Conservation (phyloP, 768 basidiomycete species). For the Russula compacta region DNA sequence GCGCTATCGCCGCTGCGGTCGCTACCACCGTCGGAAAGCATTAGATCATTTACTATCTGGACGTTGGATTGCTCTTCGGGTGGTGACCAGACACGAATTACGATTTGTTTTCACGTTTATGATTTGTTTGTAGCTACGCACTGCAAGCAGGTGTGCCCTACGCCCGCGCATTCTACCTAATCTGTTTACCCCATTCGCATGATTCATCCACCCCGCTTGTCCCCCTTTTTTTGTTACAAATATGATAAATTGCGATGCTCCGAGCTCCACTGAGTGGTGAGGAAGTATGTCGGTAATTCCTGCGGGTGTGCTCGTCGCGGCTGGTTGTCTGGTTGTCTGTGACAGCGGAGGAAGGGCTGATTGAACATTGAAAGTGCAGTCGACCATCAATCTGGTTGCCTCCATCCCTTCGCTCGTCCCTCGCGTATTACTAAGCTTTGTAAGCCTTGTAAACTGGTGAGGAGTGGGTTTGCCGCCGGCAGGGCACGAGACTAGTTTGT, state of each 20-base stretch:
- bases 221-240: not conserved
- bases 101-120: conserved; percentile 4
- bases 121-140: conserved; percentile 6
- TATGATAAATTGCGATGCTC: not conserved
- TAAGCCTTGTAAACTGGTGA: no score
- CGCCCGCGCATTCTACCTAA: conserved; percentile 5
- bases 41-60: conserved; percentile 7
- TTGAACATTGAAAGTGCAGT: no score
- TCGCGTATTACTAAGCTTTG: no score
- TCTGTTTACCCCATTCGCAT: not conserved
- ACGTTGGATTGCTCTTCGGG: not conserved
- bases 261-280: no score
- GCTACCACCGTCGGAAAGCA: conserved; percentile 32
- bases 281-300: no score
- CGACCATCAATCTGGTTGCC: no score
- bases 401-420: no score
- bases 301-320: no score
- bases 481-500: no score
- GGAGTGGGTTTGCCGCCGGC: not conserved
- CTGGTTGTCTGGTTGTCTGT: no score
- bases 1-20: conserved; percentile 51
- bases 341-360: no score
- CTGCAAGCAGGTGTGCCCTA: not conserved
- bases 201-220: not conserved
- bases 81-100: not conserved